These are phyloP conservation scores for Arthrinium phaeospermum DNA, from an alignment of 2,329 filamentous ascomycete species.

Conservation along the genomic window DNA sequence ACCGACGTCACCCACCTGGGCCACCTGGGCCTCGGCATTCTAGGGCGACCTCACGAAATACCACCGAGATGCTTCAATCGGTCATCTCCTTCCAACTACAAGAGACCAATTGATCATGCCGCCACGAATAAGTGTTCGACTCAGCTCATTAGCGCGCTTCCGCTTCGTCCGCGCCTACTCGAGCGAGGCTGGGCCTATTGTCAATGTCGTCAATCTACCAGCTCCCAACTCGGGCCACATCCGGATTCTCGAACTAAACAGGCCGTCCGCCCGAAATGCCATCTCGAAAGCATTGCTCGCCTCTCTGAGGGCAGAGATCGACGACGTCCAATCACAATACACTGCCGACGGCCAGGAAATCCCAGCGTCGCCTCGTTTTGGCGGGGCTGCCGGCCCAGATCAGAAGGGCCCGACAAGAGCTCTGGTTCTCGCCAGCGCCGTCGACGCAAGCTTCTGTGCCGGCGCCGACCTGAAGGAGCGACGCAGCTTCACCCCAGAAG, in stretches of 20 bases:
- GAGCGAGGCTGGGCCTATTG: conserved; percentile 53
- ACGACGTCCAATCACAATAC: conserved; percentile 71
- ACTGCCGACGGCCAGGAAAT: conserved; percentile 59
- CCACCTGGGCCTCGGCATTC: not conserved
- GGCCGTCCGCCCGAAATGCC: conserved; percentile 85
- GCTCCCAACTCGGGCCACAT: conserved; percentile 84
- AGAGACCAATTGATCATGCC: conserved; percentile 30
- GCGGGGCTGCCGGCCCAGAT: conserved; percentile 50
- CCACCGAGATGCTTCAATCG: not conserved
- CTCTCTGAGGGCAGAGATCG: conserved; percentile 73
- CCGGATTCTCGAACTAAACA: conserved; percentile 85
- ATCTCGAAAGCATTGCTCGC: conserved; percentile 80
- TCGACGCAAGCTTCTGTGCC: conserved; percentile 90
- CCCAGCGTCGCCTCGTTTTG: conserved; percentile 45
- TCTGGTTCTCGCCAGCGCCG: conserved; percentile 81
- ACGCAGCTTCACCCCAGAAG: conserved; percentile 73
- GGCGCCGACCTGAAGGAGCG: conserved; percentile 95
- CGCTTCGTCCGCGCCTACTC: conserved; percentile 44
- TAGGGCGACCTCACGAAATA: not conserved
- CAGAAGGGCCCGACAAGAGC: conserved; percentile 72
- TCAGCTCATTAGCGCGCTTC: conserved; percentile 26
- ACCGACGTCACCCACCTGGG: conserved; percentile 9
- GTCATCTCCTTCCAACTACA: not conserved
- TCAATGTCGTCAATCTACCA: conserved; percentile 77
- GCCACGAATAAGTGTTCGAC: conserved; percentile 32